Evolutionary conservation across 2,329 filamentous ascomycete species (phyloP).

Genomic region (Calonectria pseudoreteaudii): DNA sequence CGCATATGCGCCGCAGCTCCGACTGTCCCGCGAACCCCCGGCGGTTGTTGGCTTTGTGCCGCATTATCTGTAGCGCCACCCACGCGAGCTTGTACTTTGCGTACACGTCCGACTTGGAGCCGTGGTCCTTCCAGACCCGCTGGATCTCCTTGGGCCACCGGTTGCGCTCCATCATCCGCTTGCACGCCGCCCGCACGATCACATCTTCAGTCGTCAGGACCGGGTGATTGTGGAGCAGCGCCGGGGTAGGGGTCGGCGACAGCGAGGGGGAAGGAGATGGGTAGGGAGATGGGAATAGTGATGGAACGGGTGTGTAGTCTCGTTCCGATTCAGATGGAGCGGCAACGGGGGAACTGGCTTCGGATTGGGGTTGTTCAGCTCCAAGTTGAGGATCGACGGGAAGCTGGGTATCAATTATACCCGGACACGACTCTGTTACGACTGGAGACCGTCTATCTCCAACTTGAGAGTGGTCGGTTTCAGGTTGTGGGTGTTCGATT

Average conservation of each 20-base stretch:
- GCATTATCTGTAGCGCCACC: not conserved
- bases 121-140: not conserved
- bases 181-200: not conserved
- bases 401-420: not conserved
- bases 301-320: not conserved
- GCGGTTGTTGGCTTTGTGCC: not conserved
- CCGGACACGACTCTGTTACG: not conserved
- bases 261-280: not conserved
- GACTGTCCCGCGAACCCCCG: not conserved
- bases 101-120: not conserved
- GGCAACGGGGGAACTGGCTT: not conserved
- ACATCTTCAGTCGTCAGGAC: not conserved
- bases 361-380: not conserved
- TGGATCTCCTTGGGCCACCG: not conserved
- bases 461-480: not conserved
- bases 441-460: not conserved
- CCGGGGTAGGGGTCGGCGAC: not conserved
- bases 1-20: not conserved
- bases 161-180: not conserved
- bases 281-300: not conserved
- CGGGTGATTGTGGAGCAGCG: not conserved
- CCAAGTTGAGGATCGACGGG: not conserved
- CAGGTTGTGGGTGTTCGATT: not conserved
- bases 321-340: not conserved
- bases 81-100: not conserved